Base-by-base conservation (phyloP, 768 basidiomycete species). In the Boletus vermiculosoides region DNA sequence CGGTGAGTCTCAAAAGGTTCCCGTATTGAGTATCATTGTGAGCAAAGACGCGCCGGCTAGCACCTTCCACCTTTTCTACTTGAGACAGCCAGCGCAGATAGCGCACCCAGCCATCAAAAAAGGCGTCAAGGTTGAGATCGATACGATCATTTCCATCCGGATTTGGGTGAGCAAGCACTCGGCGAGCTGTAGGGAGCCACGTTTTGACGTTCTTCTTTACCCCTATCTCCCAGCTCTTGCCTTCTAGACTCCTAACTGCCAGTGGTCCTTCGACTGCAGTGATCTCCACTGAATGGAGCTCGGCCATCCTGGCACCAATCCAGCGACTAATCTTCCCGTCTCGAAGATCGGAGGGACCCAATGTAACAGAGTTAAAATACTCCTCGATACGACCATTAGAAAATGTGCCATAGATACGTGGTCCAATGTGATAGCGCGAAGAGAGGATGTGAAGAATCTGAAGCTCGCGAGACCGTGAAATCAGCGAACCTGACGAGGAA, bases 11-110 rank as follows among this genome's bases (percentile, higher is more conserved):
- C 56, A 98, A 76, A 22, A 98, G 73, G 73, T 99, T 99, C 47
- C 95, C 96, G 68, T 93, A 95, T 74, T 98, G 97, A 9, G 94
- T 80, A 71, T 98, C 97, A 70, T 98, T 99, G 75, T 99, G 96
- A 57, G 89, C 82, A 65, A 92, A 90, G 11, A 92, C 88, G 45
- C 88, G 78, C 59, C 76, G 78, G 59, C 87, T 87, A 41, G 82
- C 79, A 50, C 83, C 81, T 50, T 83, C 73, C 18, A 74, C 74
- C 57, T 80, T 77, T 66, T 92, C 87, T 58, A 78, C 78, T 25
- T 73, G 76, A 62, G 82, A 76, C 23, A 93, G 68, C 90, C 90
- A 95, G 48, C 71, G 71, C 66, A 85, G 68, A 73, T 94, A 97
- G 33, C 73, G 76, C 56, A 78, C 73, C 84, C 94, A 92, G 62